Percentiles rank a stretch among this genome's conserved stretches.
Conservation (phyloP, 1,284 basidiomycete genomes). For the Pseudozyma flocculosa region DNA sequence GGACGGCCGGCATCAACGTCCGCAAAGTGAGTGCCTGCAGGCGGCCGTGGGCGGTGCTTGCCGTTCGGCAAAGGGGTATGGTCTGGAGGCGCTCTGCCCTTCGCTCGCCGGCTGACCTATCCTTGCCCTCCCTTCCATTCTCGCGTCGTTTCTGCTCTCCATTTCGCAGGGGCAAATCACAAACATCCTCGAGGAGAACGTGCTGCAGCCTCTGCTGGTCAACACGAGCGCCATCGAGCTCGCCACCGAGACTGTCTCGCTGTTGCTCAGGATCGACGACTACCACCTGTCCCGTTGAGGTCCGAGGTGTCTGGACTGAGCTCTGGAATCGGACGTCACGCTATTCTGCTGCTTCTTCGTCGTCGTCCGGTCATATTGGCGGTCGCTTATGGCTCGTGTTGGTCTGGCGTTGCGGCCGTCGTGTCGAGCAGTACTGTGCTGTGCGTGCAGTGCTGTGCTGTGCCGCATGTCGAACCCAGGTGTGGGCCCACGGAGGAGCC, state of each 20-base stretch:
- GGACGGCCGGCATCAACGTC: slow-evolving; percentile 95
- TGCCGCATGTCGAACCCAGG: too few relatives aligned
- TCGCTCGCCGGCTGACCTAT: too few relatives aligned
- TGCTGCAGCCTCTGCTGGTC: slow-evolving; percentile 92
- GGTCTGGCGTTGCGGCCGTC: too few relatives aligned
- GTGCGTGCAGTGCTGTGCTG: too few relatives aligned
- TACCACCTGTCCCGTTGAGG: slow-evolving; percentile 62
- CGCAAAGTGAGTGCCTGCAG: slow-evolving; percentile 27
- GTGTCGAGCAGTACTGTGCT: too few relatives aligned
- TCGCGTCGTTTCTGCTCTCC: neutral
- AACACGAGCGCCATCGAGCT: slow-evolving; percentile 94
- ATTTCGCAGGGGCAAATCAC: slow-evolving; percentile 78
- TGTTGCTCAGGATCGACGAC: slow-evolving; percentile 95
- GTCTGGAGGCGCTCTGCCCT: too few relatives aligned
- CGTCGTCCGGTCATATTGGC: too few relatives aligned
- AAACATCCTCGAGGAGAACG: slow-evolving; percentile 95
- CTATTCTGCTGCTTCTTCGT: too few relatives aligned
- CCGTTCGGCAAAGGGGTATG: neutral
- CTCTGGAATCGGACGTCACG: neutral
- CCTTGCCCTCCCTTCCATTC: neutral
- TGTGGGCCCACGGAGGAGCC: too few relatives aligned
- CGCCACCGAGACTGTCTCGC: slow-evolving; percentile 93
- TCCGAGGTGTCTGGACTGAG: neutral
- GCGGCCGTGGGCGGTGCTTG: neutral
- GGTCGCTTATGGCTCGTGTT: too few relatives aligned